phyloP scores from a whole-genome alignment of 2,329 filamentous ascomycete genomes.

The Coniella vitis region DNA sequence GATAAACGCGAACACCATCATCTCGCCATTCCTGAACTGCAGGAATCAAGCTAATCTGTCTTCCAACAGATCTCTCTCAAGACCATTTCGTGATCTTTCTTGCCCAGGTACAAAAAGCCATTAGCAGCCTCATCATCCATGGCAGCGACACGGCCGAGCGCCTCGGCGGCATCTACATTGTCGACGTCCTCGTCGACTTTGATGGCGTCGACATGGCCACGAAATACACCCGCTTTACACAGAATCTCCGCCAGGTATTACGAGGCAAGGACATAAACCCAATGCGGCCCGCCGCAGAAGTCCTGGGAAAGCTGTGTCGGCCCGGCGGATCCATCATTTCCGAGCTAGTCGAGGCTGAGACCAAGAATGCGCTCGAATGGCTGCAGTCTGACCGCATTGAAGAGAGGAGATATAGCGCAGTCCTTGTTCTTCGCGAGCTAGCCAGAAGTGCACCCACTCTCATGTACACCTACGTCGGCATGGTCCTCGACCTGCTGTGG shows the following conservation, averaged over 20 bases:
- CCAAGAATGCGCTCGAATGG: conserved; percentile 94
- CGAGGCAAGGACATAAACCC: conserved; percentile 86
- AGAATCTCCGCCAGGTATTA: conserved; percentile 80
- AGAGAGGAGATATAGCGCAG: conserved; percentile 86
- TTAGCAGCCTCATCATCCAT: conserved; percentile 67
- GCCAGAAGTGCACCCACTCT: conserved; percentile 89
- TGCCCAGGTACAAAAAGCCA: conserved; percentile 48
- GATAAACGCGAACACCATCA: neutral
- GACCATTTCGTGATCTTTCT: conserved; percentile 66
- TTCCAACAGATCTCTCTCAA: conserved; percentile 59
- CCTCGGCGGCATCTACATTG: conserved; percentile 83
- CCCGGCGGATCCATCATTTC: conserved; percentile 92
- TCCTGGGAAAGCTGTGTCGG: conserved; percentile 82
- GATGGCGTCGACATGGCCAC: conserved; percentile 88
- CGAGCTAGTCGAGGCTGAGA: conserved; percentile 92
- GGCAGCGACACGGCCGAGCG: conserved; percentile 82
- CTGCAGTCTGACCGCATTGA: conserved; percentile 92
- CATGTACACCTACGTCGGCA: conserved; percentile 91
- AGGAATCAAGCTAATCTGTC: conserved; percentile 9
- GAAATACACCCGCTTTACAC: conserved; percentile 91
- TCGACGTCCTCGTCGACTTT: conserved; percentile 92
- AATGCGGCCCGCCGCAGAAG: conserved; percentile 83
- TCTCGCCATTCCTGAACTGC: neutral
- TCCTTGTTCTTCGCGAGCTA: conserved; percentile 83
- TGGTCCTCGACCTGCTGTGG: conserved; percentile 95